Evolutionary conservation across 1,284 basidiomycete genomes (phyloP).

Genomic region (Ustilago bromivora): DNA sequence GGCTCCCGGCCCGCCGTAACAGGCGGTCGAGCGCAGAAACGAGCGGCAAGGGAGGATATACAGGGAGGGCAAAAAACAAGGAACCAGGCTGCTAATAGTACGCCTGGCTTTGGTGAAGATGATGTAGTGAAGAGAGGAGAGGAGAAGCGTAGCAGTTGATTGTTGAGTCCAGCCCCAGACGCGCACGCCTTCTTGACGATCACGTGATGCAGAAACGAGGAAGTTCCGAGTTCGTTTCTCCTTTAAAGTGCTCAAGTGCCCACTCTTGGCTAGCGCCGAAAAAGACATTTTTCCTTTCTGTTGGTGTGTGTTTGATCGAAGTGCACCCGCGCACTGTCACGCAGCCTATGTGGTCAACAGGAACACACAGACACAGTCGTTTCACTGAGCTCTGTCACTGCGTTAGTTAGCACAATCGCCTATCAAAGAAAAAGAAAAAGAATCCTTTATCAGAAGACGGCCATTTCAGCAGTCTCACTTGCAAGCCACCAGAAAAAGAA

Average conservation of each 20-base stretch:
- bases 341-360: not conserved
- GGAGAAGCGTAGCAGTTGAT: not conserved
- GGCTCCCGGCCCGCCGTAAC: too few relatives aligned
- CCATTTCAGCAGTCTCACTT: not conserved
- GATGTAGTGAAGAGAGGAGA: not conserved
- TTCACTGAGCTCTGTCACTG: not conserved
- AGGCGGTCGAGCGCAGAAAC: too few relatives aligned
- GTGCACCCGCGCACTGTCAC: not conserved
- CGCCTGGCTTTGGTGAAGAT: too few relatives aligned
- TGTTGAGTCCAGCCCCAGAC: too few relatives aligned
- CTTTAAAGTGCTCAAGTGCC: not conserved
- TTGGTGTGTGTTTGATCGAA: not conserved
- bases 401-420: not conserved
- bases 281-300: not conserved
- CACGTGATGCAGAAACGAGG: not conserved
- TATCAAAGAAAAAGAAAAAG: not conserved
- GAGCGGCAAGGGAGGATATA: too few relatives aligned
- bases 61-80: too few relatives aligned
- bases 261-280: not conserved
- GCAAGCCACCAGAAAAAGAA: slow-evolving; percentile 5
- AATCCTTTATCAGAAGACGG: not conserved
- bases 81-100: too few relatives aligned
- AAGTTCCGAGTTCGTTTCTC: not conserved
- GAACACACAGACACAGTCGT: not conserved
- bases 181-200: too few relatives aligned